Evolutionary conservation across 768 basidiomycete species (phyloP).

Genomic region (Leccinum broughii): DNA sequence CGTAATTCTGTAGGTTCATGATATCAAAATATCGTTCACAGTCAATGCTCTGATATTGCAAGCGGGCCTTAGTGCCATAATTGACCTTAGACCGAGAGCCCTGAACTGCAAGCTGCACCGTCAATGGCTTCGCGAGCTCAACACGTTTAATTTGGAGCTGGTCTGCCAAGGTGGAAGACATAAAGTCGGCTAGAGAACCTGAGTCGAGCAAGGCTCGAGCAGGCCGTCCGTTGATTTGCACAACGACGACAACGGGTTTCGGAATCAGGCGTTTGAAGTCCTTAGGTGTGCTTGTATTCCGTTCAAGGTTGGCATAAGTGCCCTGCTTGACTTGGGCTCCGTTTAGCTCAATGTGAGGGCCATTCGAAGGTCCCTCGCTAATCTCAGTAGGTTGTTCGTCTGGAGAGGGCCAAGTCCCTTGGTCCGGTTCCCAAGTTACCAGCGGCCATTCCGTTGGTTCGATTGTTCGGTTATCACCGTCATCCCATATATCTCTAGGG

Average conservation of each 20-base stretch:
- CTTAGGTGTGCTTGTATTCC: fast-evolving
- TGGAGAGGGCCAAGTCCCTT: too few species aligned
- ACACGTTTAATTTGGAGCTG: conserved; percentile 19
- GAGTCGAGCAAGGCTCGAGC: conserved; percentile 24
- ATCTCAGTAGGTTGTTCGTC: too few species aligned
- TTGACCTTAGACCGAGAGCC: conserved; percentile 34
- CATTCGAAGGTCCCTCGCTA: too few species aligned
- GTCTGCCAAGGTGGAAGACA: conserved; percentile 30
- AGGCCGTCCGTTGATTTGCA: conserved; percentile 19
- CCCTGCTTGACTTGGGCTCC: not conserved
- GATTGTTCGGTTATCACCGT: too few species aligned
- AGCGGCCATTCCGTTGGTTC: too few species aligned
- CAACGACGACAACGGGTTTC: conserved; percentile 7
- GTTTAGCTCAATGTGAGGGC: not conserved
- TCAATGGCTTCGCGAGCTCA: conserved; percentile 25
- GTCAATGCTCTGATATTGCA: conserved; percentile 20
- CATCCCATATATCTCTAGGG: too few species aligned
- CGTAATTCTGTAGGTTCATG: conserved; percentile 39
- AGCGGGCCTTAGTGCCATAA: not conserved
- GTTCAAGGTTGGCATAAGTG: not conserved
- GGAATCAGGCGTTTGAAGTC: conserved; percentile 5
- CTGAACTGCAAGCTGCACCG: conserved; percentile 30
- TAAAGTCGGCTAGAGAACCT: conserved; percentile 33
- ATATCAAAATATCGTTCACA: conserved; percentile 35
- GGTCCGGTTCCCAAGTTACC: too few species aligned